Evolutionary conservation across 352 stramenopile species (phyloP).

Genomic region (Phytophthora europaea): DNA sequence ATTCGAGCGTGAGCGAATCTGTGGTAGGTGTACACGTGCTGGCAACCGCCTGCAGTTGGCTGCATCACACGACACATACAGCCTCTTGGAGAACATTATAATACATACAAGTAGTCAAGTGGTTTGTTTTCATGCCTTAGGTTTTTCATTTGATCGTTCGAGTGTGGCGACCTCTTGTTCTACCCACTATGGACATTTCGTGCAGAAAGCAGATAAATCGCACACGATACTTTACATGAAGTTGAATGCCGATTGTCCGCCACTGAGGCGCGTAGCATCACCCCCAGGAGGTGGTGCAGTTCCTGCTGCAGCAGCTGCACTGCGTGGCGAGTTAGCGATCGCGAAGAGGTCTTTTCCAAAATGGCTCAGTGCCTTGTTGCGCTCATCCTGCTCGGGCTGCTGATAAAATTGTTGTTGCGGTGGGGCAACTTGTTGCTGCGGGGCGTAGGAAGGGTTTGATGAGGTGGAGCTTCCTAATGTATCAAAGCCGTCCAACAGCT

Average conservation of each 20-base stretch:
- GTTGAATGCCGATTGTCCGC: slow-evolving; percentile 85
- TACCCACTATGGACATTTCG: slow-evolving; percentile 7
- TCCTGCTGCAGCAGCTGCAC: slow-evolving; percentile 23
- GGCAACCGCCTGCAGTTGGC: slow-evolving; percentile 14
- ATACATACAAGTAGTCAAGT: slow-evolving; percentile 16
- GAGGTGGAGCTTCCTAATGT: slow-evolving; percentile 45
- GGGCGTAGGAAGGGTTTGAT: slow-evolving; percentile 46
- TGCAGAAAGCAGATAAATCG: slow-evolving; percentile 11
- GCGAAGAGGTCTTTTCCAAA: slow-evolving; percentile 90
- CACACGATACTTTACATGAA: slow-evolving; percentile 85
- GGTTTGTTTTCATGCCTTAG: slow-evolving; percentile 20
- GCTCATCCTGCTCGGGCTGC: slow-evolving; percentile 54
- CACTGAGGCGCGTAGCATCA: slow-evolving; percentile 32
- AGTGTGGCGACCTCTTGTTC: slow-evolving; percentile 17
- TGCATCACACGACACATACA: slow-evolving; percentile 15
- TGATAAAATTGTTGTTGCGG: slow-evolving; percentile 45
- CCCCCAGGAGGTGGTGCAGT: slow-evolving; percentile 17
- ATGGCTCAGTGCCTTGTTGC: slow-evolving; percentile 75
- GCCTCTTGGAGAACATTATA: slow-evolving; percentile 17
- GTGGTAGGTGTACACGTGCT: background rate
- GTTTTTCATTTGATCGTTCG: slow-evolving; percentile 30
- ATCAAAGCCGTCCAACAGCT: slow-evolving; percentile 66
- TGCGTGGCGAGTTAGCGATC: slow-evolving; percentile 85
- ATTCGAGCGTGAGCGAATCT: slow-evolving; percentile 33
- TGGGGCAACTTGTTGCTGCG: slow-evolving; percentile 42